These are phyloP conservation scores for Backusella tarrabulga DNA, from an alignment of 192 early-diverging fungal genomes.

Conservation along the genomic window DNA sequence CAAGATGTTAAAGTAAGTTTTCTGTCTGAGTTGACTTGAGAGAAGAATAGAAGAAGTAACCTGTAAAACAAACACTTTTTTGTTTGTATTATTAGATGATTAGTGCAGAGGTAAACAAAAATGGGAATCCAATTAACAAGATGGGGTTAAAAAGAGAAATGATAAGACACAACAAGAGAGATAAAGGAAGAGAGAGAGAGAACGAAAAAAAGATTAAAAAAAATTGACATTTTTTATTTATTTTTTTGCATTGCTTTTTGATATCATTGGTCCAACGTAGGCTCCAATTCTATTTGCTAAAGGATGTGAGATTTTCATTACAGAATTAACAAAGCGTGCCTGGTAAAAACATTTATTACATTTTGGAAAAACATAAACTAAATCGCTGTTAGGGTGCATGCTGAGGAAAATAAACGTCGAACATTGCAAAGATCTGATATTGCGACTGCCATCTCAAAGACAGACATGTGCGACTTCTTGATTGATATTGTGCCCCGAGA, in stretches of 20 bases:
- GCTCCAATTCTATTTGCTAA: slow-evolving; percentile 93
- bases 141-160: background rate
- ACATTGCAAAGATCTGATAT: slow-evolving; percentile 93
- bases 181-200: background rate
- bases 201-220: background rate
- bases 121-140: too few relatives aligned
- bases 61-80: background rate
- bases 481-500: slow-evolving; percentile 97
- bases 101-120: slow-evolving; percentile 48
- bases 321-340: slow-evolving; percentile 80
- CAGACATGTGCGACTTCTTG: slow-evolving; percentile 96
- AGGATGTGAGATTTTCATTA: slow-evolving; percentile 97
- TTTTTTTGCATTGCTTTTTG: slow-evolving; percentile 11
- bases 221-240: slow-evolving; percentile 1
- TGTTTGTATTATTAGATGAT: slow-evolving; percentile 48
- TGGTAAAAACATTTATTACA: slow-evolving; percentile 45
- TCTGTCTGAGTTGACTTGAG: background rate
- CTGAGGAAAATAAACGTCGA: slow-evolving; percentile 95
- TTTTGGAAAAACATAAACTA: background rate
- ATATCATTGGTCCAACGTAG: slow-evolving; percentile 68
- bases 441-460: slow-evolving; percentile 81
- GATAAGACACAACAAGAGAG: background rate
- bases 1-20: slow-evolving; percentile 83
- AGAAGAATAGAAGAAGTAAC: background rate
- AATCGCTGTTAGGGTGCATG: slow-evolving; percentile 65